Conservation (phyloP, 1,284 basidiomycete species). For the Anthracocystis setariae region DNA sequence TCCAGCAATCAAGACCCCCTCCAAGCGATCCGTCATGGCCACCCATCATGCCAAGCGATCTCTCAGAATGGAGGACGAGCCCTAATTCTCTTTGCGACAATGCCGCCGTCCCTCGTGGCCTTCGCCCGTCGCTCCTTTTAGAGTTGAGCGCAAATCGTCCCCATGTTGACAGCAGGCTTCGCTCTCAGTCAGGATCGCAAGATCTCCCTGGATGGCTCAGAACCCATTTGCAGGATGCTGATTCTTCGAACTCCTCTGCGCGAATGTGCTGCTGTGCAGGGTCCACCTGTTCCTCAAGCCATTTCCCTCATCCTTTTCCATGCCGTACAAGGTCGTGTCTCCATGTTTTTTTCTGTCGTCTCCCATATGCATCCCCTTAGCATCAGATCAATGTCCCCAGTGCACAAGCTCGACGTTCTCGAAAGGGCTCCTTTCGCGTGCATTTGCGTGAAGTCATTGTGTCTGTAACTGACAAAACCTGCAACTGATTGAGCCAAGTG, state of each 20-base stretch:
- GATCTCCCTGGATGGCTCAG: conserved; percentile 24
- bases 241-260: conserved; percentile 9
- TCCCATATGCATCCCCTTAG: conserved; percentile 11
- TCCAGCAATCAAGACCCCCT: conserved; percentile 48
- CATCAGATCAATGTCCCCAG: background rate
- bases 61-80: conserved; percentile 50
- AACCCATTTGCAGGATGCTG: conserved; percentile 30
- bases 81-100: conserved; percentile 10
- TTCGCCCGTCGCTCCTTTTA: conserved; percentile 34
- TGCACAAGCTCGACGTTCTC: too few species aligned
- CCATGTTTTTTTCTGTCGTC: conserved; percentile 5
- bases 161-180: conserved; percentile 23
- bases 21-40: conserved; percentile 50
- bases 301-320: conserved; percentile 13
- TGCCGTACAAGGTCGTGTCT: conserved; percentile 11
- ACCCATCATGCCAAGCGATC: conserved; percentile 49
- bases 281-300: background rate
- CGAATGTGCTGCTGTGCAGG: conserved; percentile 8
- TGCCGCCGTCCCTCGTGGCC: conserved; percentile 4
- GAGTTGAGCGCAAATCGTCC: conserved; percentile 34
- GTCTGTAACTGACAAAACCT: too few species aligned
- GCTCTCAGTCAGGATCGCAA: conserved; percentile 5
- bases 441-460: too few species aligned
- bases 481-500: background rate
- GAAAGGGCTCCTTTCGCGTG: too few species aligned